Evolutionary conservation across 1,284 basidiomycete species (phyloP).

Genomic region (Pseudozyma thailandica): DNA sequence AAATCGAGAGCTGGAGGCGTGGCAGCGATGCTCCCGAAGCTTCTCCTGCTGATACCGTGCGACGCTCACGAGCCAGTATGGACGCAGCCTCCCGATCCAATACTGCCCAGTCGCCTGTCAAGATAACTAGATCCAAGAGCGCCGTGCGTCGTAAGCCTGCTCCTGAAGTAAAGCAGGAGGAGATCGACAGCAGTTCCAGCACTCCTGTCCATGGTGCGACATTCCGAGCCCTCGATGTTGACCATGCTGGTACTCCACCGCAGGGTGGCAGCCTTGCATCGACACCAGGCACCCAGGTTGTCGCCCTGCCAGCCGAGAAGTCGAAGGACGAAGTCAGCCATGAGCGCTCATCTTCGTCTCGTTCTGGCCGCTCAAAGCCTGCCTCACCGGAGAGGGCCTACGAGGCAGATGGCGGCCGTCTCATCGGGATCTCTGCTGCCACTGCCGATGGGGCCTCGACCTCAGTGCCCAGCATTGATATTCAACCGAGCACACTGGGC

Average conservation of each 20-base stretch:
- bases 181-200: slow-evolving; percentile 42
- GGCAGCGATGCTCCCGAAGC: neutral
- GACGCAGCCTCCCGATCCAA: slow-evolving; percentile 17
- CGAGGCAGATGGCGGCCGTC: slow-evolving; percentile 11
- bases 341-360: slow-evolving; percentile 1
- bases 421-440: slow-evolving; percentile 6
- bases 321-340: neutral
- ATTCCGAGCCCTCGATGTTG: slow-evolving; percentile 20
- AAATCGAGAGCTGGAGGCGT: slow-evolving; percentile 53
- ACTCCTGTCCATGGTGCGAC: slow-evolving; percentile 26
- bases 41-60: neutral
- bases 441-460: neutral
- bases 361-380: too few species aligned
- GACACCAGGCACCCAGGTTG: slow-evolving; percentile 6
- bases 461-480: slow-evolving; percentile 22
- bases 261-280: slow-evolving; percentile 26
- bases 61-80: slow-evolving; percentile 15
- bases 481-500: slow-evolving; percentile 24
- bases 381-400: too few species aligned
- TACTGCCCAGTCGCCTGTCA: slow-evolving; percentile 18
- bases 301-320: neutral
- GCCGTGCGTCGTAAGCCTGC: slow-evolving; percentile 31
- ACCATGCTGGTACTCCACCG: slow-evolving; percentile 7
- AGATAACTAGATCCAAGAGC: slow-evolving; percentile 37
- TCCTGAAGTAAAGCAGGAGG: slow-evolving; percentile 37